Evolutionary conservation across 1,284 basidiomycete species (phyloP).

Genomic region (Rhizoctonia solani): DNA sequence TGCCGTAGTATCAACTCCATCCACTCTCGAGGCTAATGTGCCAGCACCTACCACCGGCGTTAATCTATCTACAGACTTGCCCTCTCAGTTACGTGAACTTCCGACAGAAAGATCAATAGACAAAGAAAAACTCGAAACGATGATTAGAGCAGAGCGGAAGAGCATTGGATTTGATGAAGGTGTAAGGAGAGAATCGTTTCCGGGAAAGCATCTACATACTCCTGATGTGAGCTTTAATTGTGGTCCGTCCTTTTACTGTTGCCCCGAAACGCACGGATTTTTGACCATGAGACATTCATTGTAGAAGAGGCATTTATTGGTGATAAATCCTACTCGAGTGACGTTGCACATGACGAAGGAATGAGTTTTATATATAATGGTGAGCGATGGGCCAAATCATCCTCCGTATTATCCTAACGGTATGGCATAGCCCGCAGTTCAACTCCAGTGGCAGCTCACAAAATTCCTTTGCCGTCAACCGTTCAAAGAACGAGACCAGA

Average conservation of each 20-base stretch:
- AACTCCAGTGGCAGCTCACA: background rate
- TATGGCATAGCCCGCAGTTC: background rate
- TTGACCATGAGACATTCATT: background rate
- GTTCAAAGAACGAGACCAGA: background rate
- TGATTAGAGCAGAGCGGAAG: background rate
- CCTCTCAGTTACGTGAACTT: background rate
- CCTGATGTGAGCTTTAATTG: conserved; percentile 15
- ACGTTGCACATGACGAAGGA: conserved; percentile 2
- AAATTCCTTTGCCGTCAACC: background rate
- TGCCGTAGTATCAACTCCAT: background rate
- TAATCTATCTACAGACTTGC: background rate
- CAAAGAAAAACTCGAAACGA: background rate
- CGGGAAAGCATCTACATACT: background rate
- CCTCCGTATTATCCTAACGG: background rate
- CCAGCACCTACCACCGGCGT: conserved; percentile 1
- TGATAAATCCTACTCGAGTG: conserved; percentile 5
- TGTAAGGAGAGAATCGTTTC: conserved; percentile 27
- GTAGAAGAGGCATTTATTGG: conserved; percentile 13
- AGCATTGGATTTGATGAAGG: conserved; percentile 10
- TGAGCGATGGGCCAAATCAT: background rate
- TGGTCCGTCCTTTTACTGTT: background rate
- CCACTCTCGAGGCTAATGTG: too few relatives aligned
- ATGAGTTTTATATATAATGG: conserved; percentile 5
- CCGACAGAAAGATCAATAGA: background rate
- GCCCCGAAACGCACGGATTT: background rate